Conservation (phyloP, 495 filamentous ascomycete genomes). For the Penicillium paradoxum region DNA sequence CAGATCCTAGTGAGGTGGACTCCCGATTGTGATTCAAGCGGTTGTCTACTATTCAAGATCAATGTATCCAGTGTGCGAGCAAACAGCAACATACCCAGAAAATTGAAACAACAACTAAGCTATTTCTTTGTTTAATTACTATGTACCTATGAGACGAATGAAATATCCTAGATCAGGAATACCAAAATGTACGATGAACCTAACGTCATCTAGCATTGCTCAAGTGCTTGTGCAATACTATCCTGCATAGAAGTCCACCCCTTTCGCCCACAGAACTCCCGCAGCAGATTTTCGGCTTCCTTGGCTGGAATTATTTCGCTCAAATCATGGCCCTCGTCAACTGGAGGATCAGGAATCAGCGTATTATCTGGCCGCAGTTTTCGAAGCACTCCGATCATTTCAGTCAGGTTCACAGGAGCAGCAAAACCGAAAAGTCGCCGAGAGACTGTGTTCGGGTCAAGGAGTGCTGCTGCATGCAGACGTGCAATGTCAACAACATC, state of each 20-base stretch:
- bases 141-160: neutral
- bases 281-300: constrained; percentile 13
- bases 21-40: no score
- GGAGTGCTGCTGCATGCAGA: constrained; percentile 44
- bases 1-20: no score
- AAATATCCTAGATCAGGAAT: neutral
- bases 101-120: no score
- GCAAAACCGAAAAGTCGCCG: constrained; percentile 41
- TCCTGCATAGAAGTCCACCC: neutral
- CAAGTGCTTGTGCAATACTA: neutral
- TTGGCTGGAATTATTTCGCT: constrained; percentile 6
- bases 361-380: constrained; percentile 20
- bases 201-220: neutral
- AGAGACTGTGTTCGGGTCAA: constrained; percentile 34
- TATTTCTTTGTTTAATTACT: no score
- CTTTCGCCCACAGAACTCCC: constrained; percentile 7
- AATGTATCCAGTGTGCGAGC: no score
- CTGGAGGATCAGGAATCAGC: constrained; percentile 11
- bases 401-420: constrained; percentile 12
- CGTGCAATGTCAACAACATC: constrained; percentile 48
- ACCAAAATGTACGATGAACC: neutral
- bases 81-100: no score
- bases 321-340: constrained; percentile 8
- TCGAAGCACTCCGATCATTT: constrained; percentile 13
- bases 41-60: no score